These are phyloP conservation scores for Collybia sp. DNA, from an alignment of 768 basidiomycete species.

Conservation along the genomic window DNA sequence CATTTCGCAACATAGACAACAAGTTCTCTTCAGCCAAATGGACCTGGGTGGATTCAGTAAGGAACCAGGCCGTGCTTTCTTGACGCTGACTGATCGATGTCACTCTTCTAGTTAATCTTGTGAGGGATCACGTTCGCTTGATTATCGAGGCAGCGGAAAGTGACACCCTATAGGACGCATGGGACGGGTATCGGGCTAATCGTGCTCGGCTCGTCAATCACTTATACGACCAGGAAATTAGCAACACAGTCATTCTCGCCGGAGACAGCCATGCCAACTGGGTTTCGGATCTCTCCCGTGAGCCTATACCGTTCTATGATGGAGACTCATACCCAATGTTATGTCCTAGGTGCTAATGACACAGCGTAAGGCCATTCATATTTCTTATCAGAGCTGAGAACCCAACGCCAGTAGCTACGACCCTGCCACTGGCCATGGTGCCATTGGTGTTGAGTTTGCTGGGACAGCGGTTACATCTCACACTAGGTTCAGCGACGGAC, in stretches of 20 bases:
- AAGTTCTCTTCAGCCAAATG: conserved; percentile 51
- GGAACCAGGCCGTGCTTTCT: conserved; percentile 7
- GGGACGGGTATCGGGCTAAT: conserved; percentile 59
- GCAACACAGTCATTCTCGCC: conserved; percentile 53
- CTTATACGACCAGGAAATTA: conserved; percentile 44
- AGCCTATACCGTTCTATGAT: conserved; percentile 12
- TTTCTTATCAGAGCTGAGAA: not conserved
- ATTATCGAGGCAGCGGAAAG: not conserved
- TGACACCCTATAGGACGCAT: conserved; percentile 35
- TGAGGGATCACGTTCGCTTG: conserved; percentile 8
- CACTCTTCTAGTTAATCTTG: conserved; percentile 15
- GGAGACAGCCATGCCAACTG: conserved; percentile 62
- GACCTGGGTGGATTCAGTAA: conserved; percentile 30
- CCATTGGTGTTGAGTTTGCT: conserved; percentile 56
- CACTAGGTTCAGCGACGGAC: conserved; percentile 39
- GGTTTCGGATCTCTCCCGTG: conserved; percentile 54
- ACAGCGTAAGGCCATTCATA: conserved; percentile 29
- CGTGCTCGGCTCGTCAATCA: conserved; percentile 46
- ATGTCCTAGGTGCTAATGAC: conserved; percentile 39
- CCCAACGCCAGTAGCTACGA: conserved; percentile 32
- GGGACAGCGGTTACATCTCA: conserved; percentile 54
- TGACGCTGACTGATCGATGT: not conserved
- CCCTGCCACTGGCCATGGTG: conserved; percentile 40
- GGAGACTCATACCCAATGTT: not conserved
- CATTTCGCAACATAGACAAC: conserved; percentile 31